A percentile compares a stretch with the other conserved stretches of the same genome.
These are phyloP conservation scores for Intubia oerlemansii DNA, from an alignment of 2,329 filamentous ascomycete species.

Conservation along the genomic window DNA sequence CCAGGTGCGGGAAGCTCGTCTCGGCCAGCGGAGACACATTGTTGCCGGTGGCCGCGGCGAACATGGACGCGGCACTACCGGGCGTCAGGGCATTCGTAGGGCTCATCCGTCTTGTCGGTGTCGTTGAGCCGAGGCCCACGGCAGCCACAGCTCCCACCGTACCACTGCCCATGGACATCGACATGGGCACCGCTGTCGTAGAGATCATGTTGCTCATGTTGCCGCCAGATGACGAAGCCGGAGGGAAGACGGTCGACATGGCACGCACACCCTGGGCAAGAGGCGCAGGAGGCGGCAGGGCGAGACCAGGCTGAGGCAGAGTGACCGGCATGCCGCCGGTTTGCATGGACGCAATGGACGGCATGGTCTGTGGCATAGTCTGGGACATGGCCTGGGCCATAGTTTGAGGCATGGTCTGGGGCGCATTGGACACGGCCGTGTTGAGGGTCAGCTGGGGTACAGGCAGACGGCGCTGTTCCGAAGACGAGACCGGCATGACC, in stretches of 20 bases:
- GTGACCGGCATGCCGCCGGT: not conserved
- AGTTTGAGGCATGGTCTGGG: not conserved
- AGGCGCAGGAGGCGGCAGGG: conserved; percentile 40
- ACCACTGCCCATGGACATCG: not conserved
- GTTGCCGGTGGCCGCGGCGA: conserved; percentile 32
- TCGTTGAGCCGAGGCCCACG: conserved; percentile 23
- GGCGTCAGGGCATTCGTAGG: conserved; percentile 21
- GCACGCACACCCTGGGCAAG: conserved; percentile 40
- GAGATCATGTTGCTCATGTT: conserved; percentile 12
- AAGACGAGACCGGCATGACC: not conserved
- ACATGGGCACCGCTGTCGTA: not conserved
- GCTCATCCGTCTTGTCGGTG: conserved; percentile 31
- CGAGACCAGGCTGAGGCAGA: not conserved
- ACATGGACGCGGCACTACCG: conserved; percentile 16
- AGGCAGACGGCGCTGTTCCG: conserved; percentile 31
- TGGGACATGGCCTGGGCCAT: not conserved
- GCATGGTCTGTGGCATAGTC: no score
- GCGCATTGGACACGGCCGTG: conserved; percentile 17
- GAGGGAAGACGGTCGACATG: conserved; percentile 50
- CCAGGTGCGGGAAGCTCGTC: conserved; percentile 24
- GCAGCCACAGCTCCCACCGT: no score
- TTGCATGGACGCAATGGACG: no score
- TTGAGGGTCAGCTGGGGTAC: conserved; percentile 51
- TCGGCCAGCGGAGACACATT: conserved; percentile 48
- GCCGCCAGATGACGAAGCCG: no score